phyloP scores from a whole-genome alignment of 129 eudicot species.

The Pittosporum tobira region DNA sequence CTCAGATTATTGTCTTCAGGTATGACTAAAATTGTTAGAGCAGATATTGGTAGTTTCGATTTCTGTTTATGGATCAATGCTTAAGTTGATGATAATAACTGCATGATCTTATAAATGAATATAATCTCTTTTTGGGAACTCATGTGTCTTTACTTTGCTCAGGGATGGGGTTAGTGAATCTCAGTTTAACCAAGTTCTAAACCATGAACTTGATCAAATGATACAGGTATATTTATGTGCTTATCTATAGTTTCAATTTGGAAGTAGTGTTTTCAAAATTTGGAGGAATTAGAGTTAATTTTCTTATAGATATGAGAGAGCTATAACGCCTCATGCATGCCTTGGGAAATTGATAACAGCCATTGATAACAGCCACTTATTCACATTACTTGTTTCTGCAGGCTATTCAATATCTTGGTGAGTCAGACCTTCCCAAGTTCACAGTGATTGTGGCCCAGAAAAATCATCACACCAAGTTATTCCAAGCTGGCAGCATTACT shows the following conservation, averaged over 20 bases:
- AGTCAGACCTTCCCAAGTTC: conserved; percentile 53
- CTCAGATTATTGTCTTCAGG: conserved; percentile 88
- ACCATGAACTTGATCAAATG: conserved; percentile 57
- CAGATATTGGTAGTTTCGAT: no score
- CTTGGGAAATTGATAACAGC: neutral
- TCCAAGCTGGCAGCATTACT: conserved; percentile 30
- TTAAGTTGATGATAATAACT: neutral
- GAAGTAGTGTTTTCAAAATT: neutral
- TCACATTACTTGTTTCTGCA: conserved; percentile 5
- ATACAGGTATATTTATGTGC: conserved; percentile 34
- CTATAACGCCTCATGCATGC: neutral
- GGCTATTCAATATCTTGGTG: conserved; percentile 38
- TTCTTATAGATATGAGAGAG: no score
- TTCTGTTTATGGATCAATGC: no score
- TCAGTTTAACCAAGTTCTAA: conserved; percentile 71
- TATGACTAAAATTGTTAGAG: no score
- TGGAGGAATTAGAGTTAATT: neutral
- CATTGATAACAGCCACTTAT: neutral
- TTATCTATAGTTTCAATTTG: neutral
- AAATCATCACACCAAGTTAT: conserved; percentile 76
- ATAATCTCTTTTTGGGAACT: no score
- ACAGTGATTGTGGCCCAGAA: conserved; percentile 66
- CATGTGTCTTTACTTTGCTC: neutral
- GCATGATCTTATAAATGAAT: neutral
- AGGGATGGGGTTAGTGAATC: conserved; percentile 86